Evolutionary conservation across 495 filamentous ascomycete genomes (phyloP), one percentile per base, ranked within the genome.

Genomic region (Penicillium arizonense): DNA sequence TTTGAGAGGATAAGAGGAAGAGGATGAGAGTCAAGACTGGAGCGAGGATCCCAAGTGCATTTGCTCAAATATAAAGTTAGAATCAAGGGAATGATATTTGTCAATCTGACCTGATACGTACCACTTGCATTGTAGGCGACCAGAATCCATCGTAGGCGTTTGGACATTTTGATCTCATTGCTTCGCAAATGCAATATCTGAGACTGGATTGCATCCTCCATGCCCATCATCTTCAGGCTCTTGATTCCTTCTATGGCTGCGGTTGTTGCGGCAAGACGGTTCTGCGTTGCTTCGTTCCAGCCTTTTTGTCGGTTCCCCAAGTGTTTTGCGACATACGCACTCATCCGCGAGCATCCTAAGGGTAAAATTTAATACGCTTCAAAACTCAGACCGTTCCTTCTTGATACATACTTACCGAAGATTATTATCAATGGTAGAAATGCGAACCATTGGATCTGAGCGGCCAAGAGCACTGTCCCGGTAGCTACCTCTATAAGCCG

Each of bases 161-260:
- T 72, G 3, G 74, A 74, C 33, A 69, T 71, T 1, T 59, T 37
- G 0, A 81, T 53, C 54, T 83, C 80, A 3, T 78, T 62, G 2
- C 73, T 61, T 18, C 75, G 68, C 35, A 81, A 64, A 1, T 55
- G 18, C 24, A 35, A 37, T 2, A 47, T 16, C 9, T 38, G 40
- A 18, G 16, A 30, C 18, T 77, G 57, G 7, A 84, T 65, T 6
- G 67, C 68, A 10, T 58, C 20, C 26, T 73, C 68, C 4, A 82
- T 54, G 3, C 79, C 82, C 5, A 78, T 68, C 76, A 82, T 79
- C 53, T 84, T 86, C 20, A 85, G 55, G 28, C 72, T 72, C 52
- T 84, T 84, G 50, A 83, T 78, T 0, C 74, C 67, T 18, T 71
- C 56, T 6, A 86, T 54, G 55, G 77, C 71, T 4, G 72, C 53